Evolutionary conservation across 2,329 filamentous ascomycete species (phyloP).

Genomic region (Tothia fuscella): DNA sequence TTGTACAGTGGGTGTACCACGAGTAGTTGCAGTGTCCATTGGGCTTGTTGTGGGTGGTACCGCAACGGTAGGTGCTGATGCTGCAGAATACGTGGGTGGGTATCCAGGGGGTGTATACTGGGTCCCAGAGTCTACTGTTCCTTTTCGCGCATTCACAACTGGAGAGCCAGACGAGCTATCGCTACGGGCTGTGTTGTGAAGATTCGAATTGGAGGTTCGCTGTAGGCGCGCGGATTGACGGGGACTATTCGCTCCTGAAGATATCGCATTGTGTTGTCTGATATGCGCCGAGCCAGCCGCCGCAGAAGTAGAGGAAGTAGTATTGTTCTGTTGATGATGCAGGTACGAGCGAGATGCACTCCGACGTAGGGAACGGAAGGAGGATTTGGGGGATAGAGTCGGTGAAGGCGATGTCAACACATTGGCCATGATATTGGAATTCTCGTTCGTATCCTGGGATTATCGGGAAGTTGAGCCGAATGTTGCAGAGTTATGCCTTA

Average conservation of each 20-base stretch:
- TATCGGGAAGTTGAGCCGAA: too few relatives aligned
- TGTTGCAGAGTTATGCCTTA: too few relatives aligned
- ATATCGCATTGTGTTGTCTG: too few relatives aligned
- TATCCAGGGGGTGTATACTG: slow-evolving; percentile 42
- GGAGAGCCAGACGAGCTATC: slow-evolving; percentile 2
- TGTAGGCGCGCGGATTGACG: slow-evolving; percentile 19
- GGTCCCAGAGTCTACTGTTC: slow-evolving; percentile 38
- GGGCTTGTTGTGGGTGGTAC: too few relatives aligned
- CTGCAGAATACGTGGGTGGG: slow-evolving; percentile 27
- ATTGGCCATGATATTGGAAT: too few relatives aligned
- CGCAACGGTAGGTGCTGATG: neutral
- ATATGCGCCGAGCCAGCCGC: neutral
- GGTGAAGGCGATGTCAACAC: slow-evolving; percentile 21
- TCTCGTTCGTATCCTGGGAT: too few relatives aligned
- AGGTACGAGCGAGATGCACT: neutral
- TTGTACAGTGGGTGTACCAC: too few relatives aligned
- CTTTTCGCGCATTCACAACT: slow-evolving; percentile 16
- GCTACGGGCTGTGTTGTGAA: too few relatives aligned
- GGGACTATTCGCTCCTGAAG: too few relatives aligned
- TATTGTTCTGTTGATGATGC: too few relatives aligned
- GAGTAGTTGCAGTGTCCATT: too few relatives aligned
- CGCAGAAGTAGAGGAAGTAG: slow-evolving; percentile 4
- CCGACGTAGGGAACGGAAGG: slow-evolving; percentile 12
- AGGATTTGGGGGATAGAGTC: slow-evolving; percentile 23
- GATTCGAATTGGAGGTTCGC: slow-evolving; percentile 21